A percentile compares a stretch with the other conserved stretches of the same genome.
phyloP scores from a whole-genome alignment of 73 alveolate genomes.

The Uronychia setigera region DNA sequence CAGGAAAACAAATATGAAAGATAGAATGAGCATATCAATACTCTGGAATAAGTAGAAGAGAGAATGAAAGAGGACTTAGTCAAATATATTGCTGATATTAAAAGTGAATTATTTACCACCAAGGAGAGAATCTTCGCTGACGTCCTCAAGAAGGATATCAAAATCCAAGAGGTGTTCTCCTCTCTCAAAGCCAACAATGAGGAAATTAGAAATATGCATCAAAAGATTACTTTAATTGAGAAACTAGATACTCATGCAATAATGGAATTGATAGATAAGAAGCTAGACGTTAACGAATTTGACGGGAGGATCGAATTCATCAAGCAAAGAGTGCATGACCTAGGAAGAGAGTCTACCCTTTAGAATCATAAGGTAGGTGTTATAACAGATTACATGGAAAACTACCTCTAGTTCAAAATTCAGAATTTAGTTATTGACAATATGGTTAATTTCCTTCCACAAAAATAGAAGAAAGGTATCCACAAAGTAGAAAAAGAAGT shows the following conservation, averaged over 20 bases:
- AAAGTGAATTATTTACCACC: neutral
- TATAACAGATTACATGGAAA: neutral
- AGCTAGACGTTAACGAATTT: neutral
- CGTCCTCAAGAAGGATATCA: neutral
- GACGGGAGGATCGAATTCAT: neutral
- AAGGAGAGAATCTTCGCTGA: neutral
- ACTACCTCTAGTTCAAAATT: neutral
- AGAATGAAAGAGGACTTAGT: neutral
- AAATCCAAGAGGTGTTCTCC: neutral
- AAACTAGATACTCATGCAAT: neutral
- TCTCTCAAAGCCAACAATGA: neutral
- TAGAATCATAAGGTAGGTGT: neutral
- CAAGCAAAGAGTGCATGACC: neutral
- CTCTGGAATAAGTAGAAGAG: neutral
- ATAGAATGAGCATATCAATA: neutral
- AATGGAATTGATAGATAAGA: neutral
- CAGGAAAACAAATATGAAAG: neutral
- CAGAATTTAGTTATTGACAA: neutral
- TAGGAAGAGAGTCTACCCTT: neutral
- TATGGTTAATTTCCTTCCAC: neutral
- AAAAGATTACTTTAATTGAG: neutral
- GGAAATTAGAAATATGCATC: neutral
- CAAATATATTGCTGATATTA: neutral
- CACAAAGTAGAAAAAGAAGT: neutral
- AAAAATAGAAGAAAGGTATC: neutral